Evolutionary conservation across 495 filamentous ascomycete species (phyloP).

Genomic region (Trichoderma reesei): DNA sequence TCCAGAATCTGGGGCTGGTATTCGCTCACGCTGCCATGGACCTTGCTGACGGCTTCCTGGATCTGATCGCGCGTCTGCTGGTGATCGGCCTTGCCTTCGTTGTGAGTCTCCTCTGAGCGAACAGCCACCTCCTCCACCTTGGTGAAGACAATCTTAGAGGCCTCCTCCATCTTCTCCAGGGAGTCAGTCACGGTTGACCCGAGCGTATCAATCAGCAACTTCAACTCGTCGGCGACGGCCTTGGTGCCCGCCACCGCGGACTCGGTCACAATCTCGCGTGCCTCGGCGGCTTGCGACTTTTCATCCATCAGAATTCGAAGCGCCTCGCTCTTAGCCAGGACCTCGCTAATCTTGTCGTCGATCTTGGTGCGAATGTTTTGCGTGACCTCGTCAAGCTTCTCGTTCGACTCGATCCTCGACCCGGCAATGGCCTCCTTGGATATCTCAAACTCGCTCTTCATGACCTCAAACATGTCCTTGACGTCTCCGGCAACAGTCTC

Average conservation of each 20-base stretch:
- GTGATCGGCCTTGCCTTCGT: constrained; percentile 63
- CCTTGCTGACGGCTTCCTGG: constrained; percentile 54
- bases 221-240: constrained; percentile 74
- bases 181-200: constrained; percentile 73
- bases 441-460: constrained; percentile 75
- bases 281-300: constrained; percentile 56
- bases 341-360: constrained; percentile 65
- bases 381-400: constrained; percentile 60
- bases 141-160: constrained; percentile 73
- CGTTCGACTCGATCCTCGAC: constrained; percentile 62
- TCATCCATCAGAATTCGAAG: constrained; percentile 59
- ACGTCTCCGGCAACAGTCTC: constrained; percentile 49
- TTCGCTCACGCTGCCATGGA: constrained; percentile 65
- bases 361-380: constrained; percentile 66
- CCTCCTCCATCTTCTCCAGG: constrained; percentile 71
- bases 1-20: constrained; percentile 79
- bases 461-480: constrained; percentile 68
- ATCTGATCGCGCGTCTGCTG: constrained; percentile 67
- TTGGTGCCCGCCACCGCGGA: constrained; percentile 63
- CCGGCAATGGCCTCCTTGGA: constrained; percentile 58
- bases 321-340: constrained; percentile 77
- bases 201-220: constrained; percentile 71
- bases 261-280: constrained; percentile 54
- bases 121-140: constrained; percentile 64
- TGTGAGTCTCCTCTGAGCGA: constrained; percentile 68